Conservation (phyloP, 495 filamentous ascomycete species). For the Bacidia gigantensis region DNA sequence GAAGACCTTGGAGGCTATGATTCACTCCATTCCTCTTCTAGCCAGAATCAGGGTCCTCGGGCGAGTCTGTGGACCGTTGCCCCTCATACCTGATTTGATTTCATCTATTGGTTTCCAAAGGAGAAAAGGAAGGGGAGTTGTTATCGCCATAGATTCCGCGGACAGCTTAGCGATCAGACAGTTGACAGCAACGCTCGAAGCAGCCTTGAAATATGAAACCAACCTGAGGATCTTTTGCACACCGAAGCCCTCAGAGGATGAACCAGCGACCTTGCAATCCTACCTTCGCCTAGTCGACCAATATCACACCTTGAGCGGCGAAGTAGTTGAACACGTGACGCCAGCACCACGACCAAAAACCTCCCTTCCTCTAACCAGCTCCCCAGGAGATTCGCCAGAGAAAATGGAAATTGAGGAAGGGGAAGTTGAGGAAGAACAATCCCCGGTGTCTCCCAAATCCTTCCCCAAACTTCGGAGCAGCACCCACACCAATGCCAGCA, state of each 20-base stretch:
- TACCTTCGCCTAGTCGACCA: slow-evolving; percentile 16
- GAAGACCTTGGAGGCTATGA: slow-evolving; percentile 45
- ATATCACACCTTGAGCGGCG: slow-evolving; percentile 13
- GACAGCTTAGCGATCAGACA: slow-evolving; percentile 38
- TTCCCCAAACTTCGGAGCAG: slow-evolving; percentile 7
- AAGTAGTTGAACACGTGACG: slow-evolving; percentile 13
- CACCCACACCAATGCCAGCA: slow-evolving; percentile 1
- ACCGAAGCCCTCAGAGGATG: slow-evolving; percentile 21
- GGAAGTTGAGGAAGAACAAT: slow-evolving; percentile 6
- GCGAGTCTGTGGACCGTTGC: slow-evolving; percentile 54
- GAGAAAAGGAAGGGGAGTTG: slow-evolving; percentile 47
- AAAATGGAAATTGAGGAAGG: background rate
- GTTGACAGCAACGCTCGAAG: slow-evolving; percentile 45
- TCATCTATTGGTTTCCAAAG: slow-evolving; percentile 19
- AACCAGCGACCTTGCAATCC: slow-evolving; percentile 4
- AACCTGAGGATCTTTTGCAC: slow-evolving; percentile 14
- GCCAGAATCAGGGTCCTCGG: slow-evolving; percentile 42
- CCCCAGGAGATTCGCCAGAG: background rate
- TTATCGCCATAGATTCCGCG: slow-evolving; percentile 73
- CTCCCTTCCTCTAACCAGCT: background rate
- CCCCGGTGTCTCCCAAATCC: slow-evolving; percentile 18
- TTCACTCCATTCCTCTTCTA: slow-evolving; percentile 49
- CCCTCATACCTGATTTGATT: slow-evolving; percentile 26
- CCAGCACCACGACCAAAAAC: background rate
- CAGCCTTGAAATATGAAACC: slow-evolving; percentile 9